Conservation (phyloP, 352 stramenopile genomes). For the Globisporangium uncinulatum region DNA sequence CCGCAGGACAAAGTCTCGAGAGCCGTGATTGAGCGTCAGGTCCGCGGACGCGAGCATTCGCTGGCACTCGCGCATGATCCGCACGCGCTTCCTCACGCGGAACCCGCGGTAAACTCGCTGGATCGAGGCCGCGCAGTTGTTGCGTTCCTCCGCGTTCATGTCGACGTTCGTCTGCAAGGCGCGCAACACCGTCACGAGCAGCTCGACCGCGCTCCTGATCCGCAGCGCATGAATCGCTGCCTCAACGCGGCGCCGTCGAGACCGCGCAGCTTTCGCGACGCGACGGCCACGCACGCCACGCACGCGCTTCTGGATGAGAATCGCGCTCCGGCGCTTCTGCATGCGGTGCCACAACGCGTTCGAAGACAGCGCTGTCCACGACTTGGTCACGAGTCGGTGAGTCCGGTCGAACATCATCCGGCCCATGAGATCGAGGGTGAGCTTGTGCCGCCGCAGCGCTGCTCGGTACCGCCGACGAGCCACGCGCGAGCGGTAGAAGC, state of each 20-base stretch:
- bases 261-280: slow-evolving; percentile 27
- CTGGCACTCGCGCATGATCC: slow-evolving; percentile 28
- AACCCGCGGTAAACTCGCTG: slow-evolving; percentile 48
- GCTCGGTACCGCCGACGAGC: slow-evolving; percentile 28
- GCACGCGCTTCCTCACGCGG: slow-evolving; percentile 28
- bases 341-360: slow-evolving; percentile 47
- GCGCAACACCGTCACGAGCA: slow-evolving; percentile 28
- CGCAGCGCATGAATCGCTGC: slow-evolving; percentile 25
- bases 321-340: slow-evolving; percentile 36
- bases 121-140: slow-evolving; percentile 20
- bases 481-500: slow-evolving; percentile 22
- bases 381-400: slow-evolving; percentile 18
- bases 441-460: slow-evolving; percentile 35
- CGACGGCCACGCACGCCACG: slow-evolving; percentile 38
- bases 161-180: slow-evolving; percentile 26
- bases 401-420: slow-evolving; percentile 32
- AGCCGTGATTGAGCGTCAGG: slow-evolving; percentile 31
- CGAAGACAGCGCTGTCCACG: slow-evolving; percentile 35
- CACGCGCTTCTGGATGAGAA: slow-evolving; percentile 40
- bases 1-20: slow-evolving; percentile 33
- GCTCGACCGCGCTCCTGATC: slow-evolving; percentile 24
- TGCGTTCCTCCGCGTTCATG: slow-evolving; percentile 20
- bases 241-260: slow-evolving; percentile 28
- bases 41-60: slow-evolving; percentile 25
- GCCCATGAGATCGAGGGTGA: slow-evolving; percentile 46